Evolutionary conservation across 768 basidiomycete genomes (phyloP).

Genomic region (Macrolepiota fuliginosa): DNA sequence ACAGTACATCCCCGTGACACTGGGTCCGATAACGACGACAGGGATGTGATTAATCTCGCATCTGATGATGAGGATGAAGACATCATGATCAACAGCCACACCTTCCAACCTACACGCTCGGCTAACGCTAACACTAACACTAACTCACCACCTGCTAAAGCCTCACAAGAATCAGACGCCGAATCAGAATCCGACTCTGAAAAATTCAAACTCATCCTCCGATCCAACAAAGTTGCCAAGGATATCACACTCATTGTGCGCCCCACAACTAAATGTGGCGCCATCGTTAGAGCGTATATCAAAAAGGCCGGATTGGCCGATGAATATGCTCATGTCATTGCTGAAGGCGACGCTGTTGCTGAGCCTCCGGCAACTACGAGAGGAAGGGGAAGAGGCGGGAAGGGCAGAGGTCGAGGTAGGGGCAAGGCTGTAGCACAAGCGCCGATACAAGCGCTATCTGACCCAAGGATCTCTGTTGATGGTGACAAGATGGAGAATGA

Average conservation of each 20-base stretch:
- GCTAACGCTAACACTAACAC: slow-evolving; percentile 1
- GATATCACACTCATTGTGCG: slow-evolving; percentile 68
- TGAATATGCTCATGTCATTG: slow-evolving; percentile 43
- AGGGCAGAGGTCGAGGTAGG: slow-evolving; percentile 18
- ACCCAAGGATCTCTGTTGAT: slow-evolving; percentile 60
- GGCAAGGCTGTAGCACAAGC: slow-evolving; percentile 21
- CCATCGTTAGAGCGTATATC: slow-evolving; percentile 74
- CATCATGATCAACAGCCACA: not conserved
- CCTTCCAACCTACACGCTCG: not conserved
- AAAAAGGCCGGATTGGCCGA: slow-evolving; percentile 62
- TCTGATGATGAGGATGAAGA: slow-evolving; percentile 21
- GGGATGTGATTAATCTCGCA: slow-evolving; percentile 20
- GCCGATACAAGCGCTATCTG: slow-evolving; percentile 25
- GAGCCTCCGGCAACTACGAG: slow-evolving; percentile 21
- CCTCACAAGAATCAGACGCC: slow-evolving; percentile 30
- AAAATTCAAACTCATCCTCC: slow-evolving; percentile 65
- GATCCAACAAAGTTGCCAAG: slow-evolving; percentile 49
- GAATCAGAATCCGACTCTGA: slow-evolving; percentile 47
- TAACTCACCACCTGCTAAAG: slow-evolving; percentile 14
- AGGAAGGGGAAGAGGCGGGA: not conserved
- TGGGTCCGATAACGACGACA: slow-evolving; percentile 15
- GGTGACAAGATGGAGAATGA: slow-evolving; percentile 67
- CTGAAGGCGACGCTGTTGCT: slow-evolving; percentile 13
- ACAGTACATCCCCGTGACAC: slow-evolving; percentile 12
- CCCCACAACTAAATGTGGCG: slow-evolving; percentile 71